These are phyloP conservation scores for Pyrenochaeta sp. DNA, from an alignment of 2,329 filamentous ascomycete species.

Conservation along the genomic window DNA sequence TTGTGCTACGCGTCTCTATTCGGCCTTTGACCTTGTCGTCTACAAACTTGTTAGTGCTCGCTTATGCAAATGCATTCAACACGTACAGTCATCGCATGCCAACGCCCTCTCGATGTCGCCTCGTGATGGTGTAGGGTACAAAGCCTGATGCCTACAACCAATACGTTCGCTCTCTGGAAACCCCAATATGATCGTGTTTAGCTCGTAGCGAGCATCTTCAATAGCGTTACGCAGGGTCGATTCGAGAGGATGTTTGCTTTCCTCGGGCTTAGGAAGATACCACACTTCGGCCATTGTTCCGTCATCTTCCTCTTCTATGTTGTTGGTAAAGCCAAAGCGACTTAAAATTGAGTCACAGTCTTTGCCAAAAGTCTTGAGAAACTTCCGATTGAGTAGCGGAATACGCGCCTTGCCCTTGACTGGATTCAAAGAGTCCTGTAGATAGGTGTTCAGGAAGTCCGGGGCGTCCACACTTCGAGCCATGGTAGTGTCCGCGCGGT, in stretches of 20 bases:
- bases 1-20: constrained; percentile 35
- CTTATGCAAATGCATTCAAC: neutral
- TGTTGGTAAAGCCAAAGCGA: constrained; percentile 64
- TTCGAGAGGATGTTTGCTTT: constrained; percentile 28
- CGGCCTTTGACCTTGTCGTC: constrained; percentile 37
- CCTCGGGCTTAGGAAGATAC: constrained; percentile 43
- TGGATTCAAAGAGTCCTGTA: constrained; percentile 65
- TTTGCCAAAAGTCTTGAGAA: constrained; percentile 68
- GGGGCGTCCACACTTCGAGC: constrained; percentile 65
- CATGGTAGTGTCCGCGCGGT: constrained; percentile 61
- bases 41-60: constrained; percentile 16
- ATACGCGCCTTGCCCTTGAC: constrained; percentile 62
- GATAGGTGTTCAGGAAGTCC: constrained; percentile 65
- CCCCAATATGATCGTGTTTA: constrained; percentile 61
- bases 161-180: constrained; percentile 40
- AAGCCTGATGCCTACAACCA: constrained; percentile 39
- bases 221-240: constrained; percentile 48
- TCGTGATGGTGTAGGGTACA: constrained; percentile 47
- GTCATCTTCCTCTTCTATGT: constrained; percentile 41
- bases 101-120: constrained; percentile 50
- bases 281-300: constrained; percentile 42
- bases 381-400: constrained; percentile 69
- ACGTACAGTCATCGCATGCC: constrained; percentile 48
- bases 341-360: constrained; percentile 68
- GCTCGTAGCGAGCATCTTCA: constrained; percentile 68